These are phyloP conservation scores for Albophoma yamanashiensis DNA, from an alignment of 2,329 filamentous ascomycete genomes.

Conservation along the genomic window DNA sequence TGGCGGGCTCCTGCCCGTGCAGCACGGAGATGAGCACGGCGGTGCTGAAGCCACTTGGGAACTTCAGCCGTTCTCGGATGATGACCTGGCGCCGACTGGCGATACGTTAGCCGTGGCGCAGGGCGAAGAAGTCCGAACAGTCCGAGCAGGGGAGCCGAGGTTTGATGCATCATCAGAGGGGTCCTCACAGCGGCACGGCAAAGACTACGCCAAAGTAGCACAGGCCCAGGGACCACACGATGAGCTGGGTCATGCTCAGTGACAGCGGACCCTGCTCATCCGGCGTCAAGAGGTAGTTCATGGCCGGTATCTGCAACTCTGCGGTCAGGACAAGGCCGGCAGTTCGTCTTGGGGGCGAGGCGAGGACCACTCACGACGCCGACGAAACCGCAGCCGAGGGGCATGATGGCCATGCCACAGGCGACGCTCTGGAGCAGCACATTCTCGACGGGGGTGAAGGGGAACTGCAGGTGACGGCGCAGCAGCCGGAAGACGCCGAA, in stretches of 20 bases:
- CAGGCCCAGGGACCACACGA: slow-evolving; percentile 84
- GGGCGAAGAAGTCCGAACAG: background rate
- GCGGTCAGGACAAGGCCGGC: slow-evolving; percentile 2
- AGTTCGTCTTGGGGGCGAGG: background rate
- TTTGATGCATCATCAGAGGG: too few relatives aligned
- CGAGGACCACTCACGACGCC: slow-evolving; percentile 51
- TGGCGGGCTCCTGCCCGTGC: slow-evolving; percentile 46
- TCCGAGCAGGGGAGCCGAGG: background rate
- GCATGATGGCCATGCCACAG: slow-evolving; percentile 93
- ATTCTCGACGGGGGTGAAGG: slow-evolving; percentile 92
- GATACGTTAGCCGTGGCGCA: background rate
- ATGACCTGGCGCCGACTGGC: slow-evolving; percentile 72
- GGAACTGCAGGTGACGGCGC: slow-evolving; percentile 59
- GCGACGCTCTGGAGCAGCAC: slow-evolving; percentile 94
- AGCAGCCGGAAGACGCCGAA: slow-evolving; percentile 87
- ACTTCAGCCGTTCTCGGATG: slow-evolving; percentile 82
- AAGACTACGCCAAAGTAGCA: slow-evolving; percentile 97
- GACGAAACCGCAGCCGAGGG: slow-evolving; percentile 88
- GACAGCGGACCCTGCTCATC: slow-evolving; percentile 71
- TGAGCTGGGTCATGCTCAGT: slow-evolving; percentile 63
- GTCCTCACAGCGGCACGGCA: slow-evolving; percentile 67
- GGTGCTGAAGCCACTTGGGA: slow-evolving; percentile 91
- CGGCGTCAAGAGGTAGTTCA: slow-evolving; percentile 72
- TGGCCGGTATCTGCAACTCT: slow-evolving; percentile 56
- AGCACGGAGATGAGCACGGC: slow-evolving; percentile 86